phyloP scores from a whole-genome alignment of 1,139 yeast species.

The Kodamaea alishanica region DNA sequence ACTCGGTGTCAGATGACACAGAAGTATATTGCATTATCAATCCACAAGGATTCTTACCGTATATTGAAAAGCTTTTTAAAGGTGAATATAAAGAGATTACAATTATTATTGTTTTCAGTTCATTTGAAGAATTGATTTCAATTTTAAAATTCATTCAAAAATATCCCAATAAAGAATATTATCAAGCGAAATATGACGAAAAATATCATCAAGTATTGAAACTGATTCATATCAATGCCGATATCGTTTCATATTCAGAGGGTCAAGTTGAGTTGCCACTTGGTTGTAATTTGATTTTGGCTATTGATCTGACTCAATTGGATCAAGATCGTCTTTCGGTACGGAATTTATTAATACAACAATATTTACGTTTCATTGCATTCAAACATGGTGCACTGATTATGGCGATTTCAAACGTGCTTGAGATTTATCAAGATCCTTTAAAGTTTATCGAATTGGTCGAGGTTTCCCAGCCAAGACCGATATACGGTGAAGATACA shows the following conservation, averaged over 20 bases:
- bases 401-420: constrained; percentile 18
- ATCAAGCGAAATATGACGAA: constrained; percentile 5
- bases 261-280: constrained; percentile 23
- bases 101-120: constrained; percentile 15
- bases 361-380: constrained; percentile 48
- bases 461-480: constrained; percentile 2
- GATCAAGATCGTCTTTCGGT: constrained; percentile 21
- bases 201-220: constrained; percentile 8
- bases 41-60: constrained; percentile 18
- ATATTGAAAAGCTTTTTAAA: constrained; percentile 15
- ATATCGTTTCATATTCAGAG: constrained; percentile 1
- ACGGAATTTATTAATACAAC: constrained; percentile 40
- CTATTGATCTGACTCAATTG: constrained; percentile 17
- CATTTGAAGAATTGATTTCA: constrained; percentile 13
- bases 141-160: constrained; percentile 13
- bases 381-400: constrained; percentile 41
- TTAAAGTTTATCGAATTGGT: neutral
- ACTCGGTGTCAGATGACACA: constrained; percentile 1
- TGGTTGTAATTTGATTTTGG: constrained; percentile 16
- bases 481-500: constrained; percentile 10
- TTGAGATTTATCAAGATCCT: constrained; percentile 5
- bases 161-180: constrained; percentile 2
- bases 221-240: constrained; percentile 6
- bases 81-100: constrained; percentile 9
- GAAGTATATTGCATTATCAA: constrained; percentile 24